Conservation (phyloP, 306 rosid species). For the Rosa rugosa region DNA sequence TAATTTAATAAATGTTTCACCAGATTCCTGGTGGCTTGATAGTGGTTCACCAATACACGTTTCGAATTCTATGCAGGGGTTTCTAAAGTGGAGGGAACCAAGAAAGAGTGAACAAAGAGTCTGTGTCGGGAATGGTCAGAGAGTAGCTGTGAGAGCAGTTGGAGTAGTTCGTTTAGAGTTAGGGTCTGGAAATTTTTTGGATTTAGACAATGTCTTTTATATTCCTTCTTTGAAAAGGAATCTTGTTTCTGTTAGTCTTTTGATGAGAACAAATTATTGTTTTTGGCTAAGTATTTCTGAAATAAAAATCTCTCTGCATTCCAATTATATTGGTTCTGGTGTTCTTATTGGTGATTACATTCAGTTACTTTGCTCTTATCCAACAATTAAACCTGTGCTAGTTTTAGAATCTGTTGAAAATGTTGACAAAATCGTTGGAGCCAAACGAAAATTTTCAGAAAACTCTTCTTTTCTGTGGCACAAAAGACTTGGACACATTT, state of each 20-base stretch:
- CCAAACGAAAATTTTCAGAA: neutral
- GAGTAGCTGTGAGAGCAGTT: neutral
- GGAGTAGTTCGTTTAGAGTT: neutral
- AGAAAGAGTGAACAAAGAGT: neutral
- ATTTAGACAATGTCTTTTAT: neutral
- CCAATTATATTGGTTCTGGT: neutral
- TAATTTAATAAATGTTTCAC: neutral
- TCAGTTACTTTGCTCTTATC: neutral
- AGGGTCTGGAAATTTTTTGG: no score
- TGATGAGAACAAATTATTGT: neutral
- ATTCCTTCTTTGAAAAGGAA: neutral
- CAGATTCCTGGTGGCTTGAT: neutral
- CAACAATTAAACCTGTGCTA: neutral
- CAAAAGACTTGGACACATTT: neutral
- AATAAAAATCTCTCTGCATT: neutral
- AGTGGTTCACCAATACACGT: neutral
- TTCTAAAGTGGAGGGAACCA: neutral
- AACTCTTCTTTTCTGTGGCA: neutral
- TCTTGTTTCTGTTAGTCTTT: neutral
- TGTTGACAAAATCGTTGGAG: no score
- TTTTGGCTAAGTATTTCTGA: no score
- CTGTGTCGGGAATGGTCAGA: neutral
- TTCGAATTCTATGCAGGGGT: neutral
- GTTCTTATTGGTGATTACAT: no score
- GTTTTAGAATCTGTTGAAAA: no score